These are phyloP conservation scores for Prunus padus DNA, from an alignment of 306 rosid genomes.

Conservation along the genomic window DNA sequence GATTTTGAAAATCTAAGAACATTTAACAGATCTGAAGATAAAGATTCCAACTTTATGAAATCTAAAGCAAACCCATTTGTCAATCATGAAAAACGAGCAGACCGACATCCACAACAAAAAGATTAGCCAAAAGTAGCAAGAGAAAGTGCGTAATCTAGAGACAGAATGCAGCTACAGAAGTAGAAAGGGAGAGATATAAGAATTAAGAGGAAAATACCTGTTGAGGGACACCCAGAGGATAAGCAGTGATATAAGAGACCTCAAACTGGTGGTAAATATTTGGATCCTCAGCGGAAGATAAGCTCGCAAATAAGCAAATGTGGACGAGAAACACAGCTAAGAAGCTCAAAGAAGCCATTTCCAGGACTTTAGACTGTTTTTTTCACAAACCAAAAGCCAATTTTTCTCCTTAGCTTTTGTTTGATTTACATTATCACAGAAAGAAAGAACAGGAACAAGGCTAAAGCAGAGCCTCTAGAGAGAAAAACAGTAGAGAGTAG, in stretches of 20 bases:
- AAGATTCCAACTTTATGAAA: constrained; percentile 29
- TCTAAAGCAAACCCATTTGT: constrained; percentile 29
- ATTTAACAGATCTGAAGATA: constrained; percentile 42
- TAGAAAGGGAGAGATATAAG: too few relatives aligned
- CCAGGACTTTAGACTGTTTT: constrained; percentile 23
- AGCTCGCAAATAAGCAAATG: constrained; percentile 38
- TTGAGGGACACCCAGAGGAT: constrained; percentile 53
- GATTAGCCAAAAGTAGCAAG: background rate
- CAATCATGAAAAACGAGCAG: constrained; percentile 5
- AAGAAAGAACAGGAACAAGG: background rate
- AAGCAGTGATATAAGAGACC: constrained; percentile 54
- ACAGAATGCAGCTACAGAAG: background rate
- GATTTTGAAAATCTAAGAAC: constrained; percentile 10
- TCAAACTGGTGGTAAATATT: constrained; percentile 36
- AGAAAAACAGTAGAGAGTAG: background rate
- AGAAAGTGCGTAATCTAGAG: background rate
- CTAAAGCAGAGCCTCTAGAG: constrained; percentile 10
- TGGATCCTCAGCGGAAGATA: constrained; percentile 48
- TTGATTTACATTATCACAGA: constrained; percentile 45
- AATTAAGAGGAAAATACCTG: constrained; percentile 23
- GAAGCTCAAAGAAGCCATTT: constrained; percentile 38
- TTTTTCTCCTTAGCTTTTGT: constrained; percentile 12
- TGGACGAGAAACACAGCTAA: constrained; percentile 25
- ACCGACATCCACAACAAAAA: constrained; percentile 14
- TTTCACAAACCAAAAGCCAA: constrained; percentile 23